Percentiles rank a stretch among this genome's conserved stretches.
These are phyloP conservation scores for Linnemannia schmuckeri DNA, from an alignment of 192 early-diverging fungal species.

Conservation along the genomic window DNA sequence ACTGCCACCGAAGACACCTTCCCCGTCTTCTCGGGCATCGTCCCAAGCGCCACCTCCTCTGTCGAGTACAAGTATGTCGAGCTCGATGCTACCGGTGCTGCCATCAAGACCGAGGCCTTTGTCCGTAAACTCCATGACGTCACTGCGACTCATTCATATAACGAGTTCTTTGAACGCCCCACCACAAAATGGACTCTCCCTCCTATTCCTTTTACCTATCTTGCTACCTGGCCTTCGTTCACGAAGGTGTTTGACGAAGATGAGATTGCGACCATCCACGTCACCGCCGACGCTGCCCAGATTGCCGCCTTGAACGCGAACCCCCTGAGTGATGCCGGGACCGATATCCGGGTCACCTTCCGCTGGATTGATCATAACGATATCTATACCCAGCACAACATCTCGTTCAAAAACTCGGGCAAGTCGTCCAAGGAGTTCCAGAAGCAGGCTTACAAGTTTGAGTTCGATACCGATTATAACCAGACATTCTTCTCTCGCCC, in stretches of 20 bases:
- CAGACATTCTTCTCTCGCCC: slow-evolving; percentile 51
- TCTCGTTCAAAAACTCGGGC: slow-evolving; percentile 50
- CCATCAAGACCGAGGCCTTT: slow-evolving; percentile 31
- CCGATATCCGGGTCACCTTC: slow-evolving; percentile 33
- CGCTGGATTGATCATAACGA: slow-evolving; percentile 50
- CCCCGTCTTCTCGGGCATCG: slow-evolving; percentile 32
- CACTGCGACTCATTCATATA: slow-evolving; percentile 40
- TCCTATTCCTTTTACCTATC: slow-evolving; percentile 56
- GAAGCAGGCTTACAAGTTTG: slow-evolving; percentile 60
- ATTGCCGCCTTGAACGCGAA: slow-evolving; percentile 33
- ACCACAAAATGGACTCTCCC: slow-evolving; percentile 56
- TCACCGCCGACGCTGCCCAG: slow-evolving; percentile 34
- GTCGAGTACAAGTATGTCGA: slow-evolving; percentile 30
- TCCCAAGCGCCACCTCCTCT: slow-evolving; percentile 15
- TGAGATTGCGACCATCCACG: slow-evolving; percentile 49
- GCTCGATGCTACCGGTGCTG: slow-evolving; percentile 7
- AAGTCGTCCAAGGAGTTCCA: slow-evolving; percentile 57
- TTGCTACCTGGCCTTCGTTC: slow-evolving; percentile 26
- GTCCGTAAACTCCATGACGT: slow-evolving; percentile 16
- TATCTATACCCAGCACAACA: slow-evolving; percentile 34
- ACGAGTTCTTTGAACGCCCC: slow-evolving; percentile 62
- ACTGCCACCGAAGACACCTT: slow-evolving; percentile 11
- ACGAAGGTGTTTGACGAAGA: slow-evolving; percentile 55
- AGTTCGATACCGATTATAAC: slow-evolving; percentile 47
- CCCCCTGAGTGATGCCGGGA: not conserved